Percentiles rank a stretch among this genome's conserved stretches.
Conservation (phyloP, 306 rosid species). For the Coriaria nepalensis region DNA sequence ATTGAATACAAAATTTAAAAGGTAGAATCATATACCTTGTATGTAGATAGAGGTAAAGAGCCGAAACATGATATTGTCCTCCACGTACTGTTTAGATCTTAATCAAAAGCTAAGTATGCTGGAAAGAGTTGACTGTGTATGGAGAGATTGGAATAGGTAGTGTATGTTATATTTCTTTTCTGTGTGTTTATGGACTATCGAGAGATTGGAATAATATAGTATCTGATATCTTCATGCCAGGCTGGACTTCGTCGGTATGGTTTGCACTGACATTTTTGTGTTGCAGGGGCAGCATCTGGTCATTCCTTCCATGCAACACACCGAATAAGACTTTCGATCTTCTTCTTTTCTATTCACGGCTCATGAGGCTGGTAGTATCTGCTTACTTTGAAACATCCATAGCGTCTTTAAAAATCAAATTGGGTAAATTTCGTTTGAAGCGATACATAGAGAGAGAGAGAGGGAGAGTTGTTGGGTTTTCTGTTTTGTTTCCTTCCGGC, state of each 20-base stretch:
- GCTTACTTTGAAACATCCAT: slow-evolving; percentile 14
- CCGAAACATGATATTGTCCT: no score
- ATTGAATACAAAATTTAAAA: no score
- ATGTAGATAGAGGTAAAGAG: no score
- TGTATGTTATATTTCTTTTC: no score
- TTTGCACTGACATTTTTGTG: neutral
- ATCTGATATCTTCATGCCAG: neutral
- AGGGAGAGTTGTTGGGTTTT: slow-evolving; percentile 13
- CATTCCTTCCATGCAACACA: slow-evolving; percentile 26
- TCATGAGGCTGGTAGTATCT: slow-evolving; percentile 18
- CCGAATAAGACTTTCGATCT: slow-evolving; percentile 20
- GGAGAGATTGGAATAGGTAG: no score
- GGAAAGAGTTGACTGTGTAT: no score
- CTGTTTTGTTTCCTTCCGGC: slow-evolving; percentile 12
- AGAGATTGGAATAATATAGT: neutral
- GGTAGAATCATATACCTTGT: no score
- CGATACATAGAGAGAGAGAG: neutral
- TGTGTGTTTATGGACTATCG: no score
- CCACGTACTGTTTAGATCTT: no score
- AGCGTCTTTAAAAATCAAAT: slow-evolving; percentile 16
- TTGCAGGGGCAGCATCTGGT: slow-evolving; percentile 33
- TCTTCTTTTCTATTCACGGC: slow-evolving; percentile 13
- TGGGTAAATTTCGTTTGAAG: slow-evolving; percentile 17
- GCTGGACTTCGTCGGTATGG: no score
- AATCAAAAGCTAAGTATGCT: no score